phyloP scores from a whole-genome alignment of 768 basidiomycete genomes.

The Clathrus columnatus region DNA sequence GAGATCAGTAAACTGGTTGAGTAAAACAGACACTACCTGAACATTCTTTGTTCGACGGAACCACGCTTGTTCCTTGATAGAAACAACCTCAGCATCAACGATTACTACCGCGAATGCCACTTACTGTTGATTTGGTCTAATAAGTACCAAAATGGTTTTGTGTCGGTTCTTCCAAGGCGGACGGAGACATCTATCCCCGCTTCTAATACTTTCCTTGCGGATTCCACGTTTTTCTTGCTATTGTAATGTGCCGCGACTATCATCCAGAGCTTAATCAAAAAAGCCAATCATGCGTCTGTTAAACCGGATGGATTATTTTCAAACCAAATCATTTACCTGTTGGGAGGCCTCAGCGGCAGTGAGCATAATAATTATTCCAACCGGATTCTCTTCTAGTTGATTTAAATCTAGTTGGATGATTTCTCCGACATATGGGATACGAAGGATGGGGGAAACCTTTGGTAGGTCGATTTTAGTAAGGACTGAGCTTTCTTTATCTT shows the following conservation, averaged over 20 bases:
- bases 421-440: constrained; percentile 32
- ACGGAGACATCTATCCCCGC: constrained; percentile 8
- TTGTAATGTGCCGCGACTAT: constrained; percentile 46
- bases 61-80: background rate
- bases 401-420: constrained; percentile 34
- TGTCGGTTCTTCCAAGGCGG: constrained; percentile 3
- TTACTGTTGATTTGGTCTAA: constrained; percentile 1
- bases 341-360: constrained; percentile 14
- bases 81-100: too few species aligned
- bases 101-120: background rate
- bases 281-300: background rate
- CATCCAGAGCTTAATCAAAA: constrained; percentile 40
- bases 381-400: constrained; percentile 34
- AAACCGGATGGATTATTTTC: constrained; percentile 13
- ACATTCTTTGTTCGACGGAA: background rate
- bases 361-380: constrained; percentile 37
- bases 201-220: constrained; percentile 24
- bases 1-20: background rate
- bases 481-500: background rate
- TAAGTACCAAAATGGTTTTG: constrained; percentile 9
- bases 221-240: constrained; percentile 34
- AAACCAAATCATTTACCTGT: background rate
- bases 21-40: background rate
- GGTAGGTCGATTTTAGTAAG: background rate
- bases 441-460: constrained; percentile 20